Base-by-base conservation (phyloP, 495 filamentous ascomycete species). In the Penicillium verhagenii region DNA sequence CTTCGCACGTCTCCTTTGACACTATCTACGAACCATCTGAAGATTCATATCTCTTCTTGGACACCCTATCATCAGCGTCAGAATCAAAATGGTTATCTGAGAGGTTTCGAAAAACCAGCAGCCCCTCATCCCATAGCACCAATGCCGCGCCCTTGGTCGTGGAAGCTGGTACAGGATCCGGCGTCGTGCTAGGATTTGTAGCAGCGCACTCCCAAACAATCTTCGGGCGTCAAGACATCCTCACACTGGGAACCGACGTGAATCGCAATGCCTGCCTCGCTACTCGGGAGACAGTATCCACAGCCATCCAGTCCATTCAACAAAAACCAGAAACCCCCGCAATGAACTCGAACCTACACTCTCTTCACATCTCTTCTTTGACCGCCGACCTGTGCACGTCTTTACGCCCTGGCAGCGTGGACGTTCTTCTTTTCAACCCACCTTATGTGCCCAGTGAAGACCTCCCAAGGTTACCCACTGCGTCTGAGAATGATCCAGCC, bases 381-480 rank as follows among this genome's bases (percentile, higher is more conserved):
- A 82, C 80, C 16, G 84, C 80, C 4, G 87, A 96, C 61, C 77
- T 98, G 0, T 71, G 75, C 8, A 65, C 77, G 11, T 71, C 86
- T 2, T 52, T 96, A 6, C 74, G 79, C 2, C 58, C 70, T 0
- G 70, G 77, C 3, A 63, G 65, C 31, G 82, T 96, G 0, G 94
- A 97, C 65, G 80, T 98, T 20, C 75, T 97, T 25, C 79, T 98
- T 28, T 97, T 97, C 79, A 98, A 98, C 66, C 94, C 94, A 29
- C 94, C 94, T 0, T 98, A 98, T 61, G 94, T 97, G 6, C 94
- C 94, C 5, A 92, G 91, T 1, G 72, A 81, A 14, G 80, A 83
- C n/a, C 61, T 96, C 24, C 92, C 87, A 1, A 52, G 71, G 8
- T 52, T 82, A 1, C 74, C 72, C 9, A 63, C 65, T 1, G 53